Conservation (phyloP, 1,284 basidiomycete genomes). For the Fomes fomentarius region DNA sequence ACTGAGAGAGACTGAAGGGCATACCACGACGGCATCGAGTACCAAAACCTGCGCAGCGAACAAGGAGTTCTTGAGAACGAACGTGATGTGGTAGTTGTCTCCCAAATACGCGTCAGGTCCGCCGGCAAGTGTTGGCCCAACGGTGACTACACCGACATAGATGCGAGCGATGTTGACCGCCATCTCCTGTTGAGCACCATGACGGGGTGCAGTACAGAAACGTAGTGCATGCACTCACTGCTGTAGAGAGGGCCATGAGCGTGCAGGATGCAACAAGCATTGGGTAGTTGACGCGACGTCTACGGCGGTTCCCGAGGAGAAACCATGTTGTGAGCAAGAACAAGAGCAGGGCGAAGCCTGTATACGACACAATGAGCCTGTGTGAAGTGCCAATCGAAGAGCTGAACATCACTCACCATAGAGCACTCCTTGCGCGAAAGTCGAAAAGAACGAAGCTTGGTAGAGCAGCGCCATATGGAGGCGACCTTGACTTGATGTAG, state of each 20-base stretch:
- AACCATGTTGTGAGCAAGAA: conserved; percentile 29
- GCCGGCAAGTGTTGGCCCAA: conserved; percentile 9
- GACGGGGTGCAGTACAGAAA: too few species aligned
- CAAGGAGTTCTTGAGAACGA: conserved; percentile 29
- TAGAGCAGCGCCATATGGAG: conserved; percentile 5
- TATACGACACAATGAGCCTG: not conserved
- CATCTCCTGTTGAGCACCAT: conserved; percentile 22
- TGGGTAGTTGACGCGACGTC: conserved; percentile 16
- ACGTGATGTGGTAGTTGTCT: conserved; percentile 30
- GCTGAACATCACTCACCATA: conserved; percentile 20
- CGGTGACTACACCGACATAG: conserved; percentile 22
- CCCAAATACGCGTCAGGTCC: conserved; percentile 28
- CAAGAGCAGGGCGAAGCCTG: conserved; percentile 30
- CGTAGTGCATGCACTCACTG: conserved; percentile 24
- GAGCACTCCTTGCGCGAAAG: conserved; percentile 26
- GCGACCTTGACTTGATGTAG: not conserved
- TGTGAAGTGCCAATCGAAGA: not conserved
- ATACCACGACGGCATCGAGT: conserved; percentile 37
- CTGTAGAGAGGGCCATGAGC: conserved; percentile 27
- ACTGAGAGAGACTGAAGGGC: conserved; percentile 1
- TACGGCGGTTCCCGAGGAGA: conserved; percentile 20
- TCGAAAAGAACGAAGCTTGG: conserved; percentile 24
- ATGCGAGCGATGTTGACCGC: conserved; percentile 23
- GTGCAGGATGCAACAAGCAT: conserved; percentile 10
- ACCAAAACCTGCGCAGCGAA: conserved; percentile 37